Percentiles rank a stretch among this genome's conserved stretches.
These are phyloP conservation scores for Saksenaea vasiformis DNA, from an alignment of 371 early-diverging fungal genomes.

Conservation along the genomic window DNA sequence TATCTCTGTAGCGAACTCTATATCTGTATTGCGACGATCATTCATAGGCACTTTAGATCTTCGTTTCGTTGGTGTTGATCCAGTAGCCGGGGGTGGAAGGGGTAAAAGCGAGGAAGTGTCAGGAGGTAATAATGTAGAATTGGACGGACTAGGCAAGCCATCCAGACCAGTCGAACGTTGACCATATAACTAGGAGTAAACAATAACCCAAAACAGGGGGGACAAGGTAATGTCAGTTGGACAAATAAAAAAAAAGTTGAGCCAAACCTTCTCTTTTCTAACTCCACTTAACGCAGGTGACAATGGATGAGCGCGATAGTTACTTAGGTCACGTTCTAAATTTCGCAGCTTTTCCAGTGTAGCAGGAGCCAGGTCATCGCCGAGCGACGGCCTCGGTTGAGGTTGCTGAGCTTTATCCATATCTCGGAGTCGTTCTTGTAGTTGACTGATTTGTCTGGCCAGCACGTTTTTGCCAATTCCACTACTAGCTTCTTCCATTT, in stretches of 20 bases:
- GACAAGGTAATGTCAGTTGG: conserved; percentile 3
- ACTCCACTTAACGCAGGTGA: conserved; percentile 21
- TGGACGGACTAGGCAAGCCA: conserved; percentile 47
- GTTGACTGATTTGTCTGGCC: conserved; percentile 43
- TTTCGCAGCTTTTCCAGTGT: conserved; percentile 37
- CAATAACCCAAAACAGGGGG: conserved; percentile 11
- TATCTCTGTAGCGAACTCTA: conserved; percentile 58
- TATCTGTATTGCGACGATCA: conserved; percentile 53
- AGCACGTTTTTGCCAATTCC: conserved; percentile 50
- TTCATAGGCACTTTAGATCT: conserved; percentile 53
- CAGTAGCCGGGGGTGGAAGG: conserved; percentile 46
- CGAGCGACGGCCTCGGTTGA: conserved; percentile 14
- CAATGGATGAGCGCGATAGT: conserved; percentile 25
- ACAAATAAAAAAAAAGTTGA: conserved; percentile 8
- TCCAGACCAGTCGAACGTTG: conserved; percentile 39
- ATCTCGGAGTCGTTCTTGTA: conserved; percentile 39
- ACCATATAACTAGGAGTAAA: conserved; percentile 24
- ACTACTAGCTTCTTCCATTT: conserved; percentile 41
- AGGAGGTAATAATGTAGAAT: conserved; percentile 41
- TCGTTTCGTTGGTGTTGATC: conserved; percentile 54
- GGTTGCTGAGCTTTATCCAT: conserved; percentile 28
- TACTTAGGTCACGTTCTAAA: conserved; percentile 39
- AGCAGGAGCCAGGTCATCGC: conserved; percentile 29
- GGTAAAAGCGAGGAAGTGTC: conserved; percentile 35
- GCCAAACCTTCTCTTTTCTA: conserved; percentile 24